Evolutionary conservation across 192 early-diverging fungal species (phyloP), one percentile per base, ranked within the genome.

Genomic region (Martensiomyces pterosporus): DNA sequence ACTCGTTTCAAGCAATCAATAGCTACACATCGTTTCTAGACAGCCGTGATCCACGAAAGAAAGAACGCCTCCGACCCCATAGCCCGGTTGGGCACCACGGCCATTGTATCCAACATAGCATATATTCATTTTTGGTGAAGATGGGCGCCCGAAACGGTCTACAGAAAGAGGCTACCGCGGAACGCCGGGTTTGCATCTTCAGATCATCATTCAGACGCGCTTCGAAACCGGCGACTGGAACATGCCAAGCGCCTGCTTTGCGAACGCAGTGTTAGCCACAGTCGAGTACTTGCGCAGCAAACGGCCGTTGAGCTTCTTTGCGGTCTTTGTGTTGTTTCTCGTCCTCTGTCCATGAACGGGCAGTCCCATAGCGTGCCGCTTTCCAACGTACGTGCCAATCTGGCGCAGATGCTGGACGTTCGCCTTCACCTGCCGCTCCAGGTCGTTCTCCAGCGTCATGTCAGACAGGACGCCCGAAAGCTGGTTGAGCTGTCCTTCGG

Each of bases 321-420:
- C 91, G 6, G 90, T 95, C 62, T 76, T 79, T 32, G 84, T 79
- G 66, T 98, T 98, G 46, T 87, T 91, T 40, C 77, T 79, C 1
- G 94, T 95, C 32, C 82, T 71, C 61, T 94, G 91, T 6, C 92
- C 92, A 37, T 89, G 85, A 13, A 95, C 94, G 2, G 94, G 94
- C 57, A 90, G 55, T 9, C 86, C 82, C 78, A 87, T 83, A 43
- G 86, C 85, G 58, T 95, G 92, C 41, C 92, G 75, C 60, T 79
- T 79, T 17, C 94, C 94, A 24, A 84, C 60, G 57, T 90, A 93
- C 18, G 84, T 72, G 43, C 84, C 85, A 71, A 87, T 82, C 40
- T 80, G 60, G 25, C 81, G 78, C 57, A 85, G 77, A 54, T 86
- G 85, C 74, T 79, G 73, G 29, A 90, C 84, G 39, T 88, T 85